Evolutionary conservation across 2,329 filamentous ascomycete genomes (phyloP).

Genomic region (Trichoderma sp.): DNA sequence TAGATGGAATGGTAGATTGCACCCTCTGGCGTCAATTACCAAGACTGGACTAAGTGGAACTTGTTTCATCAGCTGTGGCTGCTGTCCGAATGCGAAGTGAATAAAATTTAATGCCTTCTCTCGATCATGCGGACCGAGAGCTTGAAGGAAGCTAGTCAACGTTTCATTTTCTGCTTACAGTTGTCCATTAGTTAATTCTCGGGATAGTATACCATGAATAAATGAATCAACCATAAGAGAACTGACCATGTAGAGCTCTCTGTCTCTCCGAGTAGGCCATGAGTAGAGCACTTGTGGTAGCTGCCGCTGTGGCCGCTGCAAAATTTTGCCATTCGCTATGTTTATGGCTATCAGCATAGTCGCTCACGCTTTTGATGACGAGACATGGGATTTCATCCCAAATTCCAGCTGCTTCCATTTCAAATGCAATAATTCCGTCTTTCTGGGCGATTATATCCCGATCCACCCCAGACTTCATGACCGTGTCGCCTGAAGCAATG

Average conservation of each 20-base stretch:
- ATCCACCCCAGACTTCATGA: background rate
- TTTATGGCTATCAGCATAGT: background rate
- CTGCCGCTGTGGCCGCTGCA: background rate
- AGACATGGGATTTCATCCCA: background rate
- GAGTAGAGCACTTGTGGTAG: background rate
- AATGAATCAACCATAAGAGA: background rate
- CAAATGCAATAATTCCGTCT: background rate
- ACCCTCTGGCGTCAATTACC: background rate
- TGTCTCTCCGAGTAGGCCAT: too few relatives aligned
- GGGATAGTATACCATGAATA: background rate
- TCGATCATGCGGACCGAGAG: background rate
- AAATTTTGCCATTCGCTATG: background rate
- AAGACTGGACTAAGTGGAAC: background rate
- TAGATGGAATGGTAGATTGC: background rate
- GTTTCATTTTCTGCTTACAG: background rate
- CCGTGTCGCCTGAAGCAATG: background rate
- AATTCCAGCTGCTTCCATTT: background rate
- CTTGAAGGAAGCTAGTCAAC: background rate
- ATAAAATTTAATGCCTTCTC: background rate
- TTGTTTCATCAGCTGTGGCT: background rate
- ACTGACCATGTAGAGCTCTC: too few relatives aligned
- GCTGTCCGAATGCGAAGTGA: background rate
- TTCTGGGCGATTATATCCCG: background rate
- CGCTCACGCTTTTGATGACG: background rate
- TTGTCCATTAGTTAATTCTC: background rate